Conservation (phyloP, 176 grass and related monocot genomes). For the Neostapfia colusana region DNA sequence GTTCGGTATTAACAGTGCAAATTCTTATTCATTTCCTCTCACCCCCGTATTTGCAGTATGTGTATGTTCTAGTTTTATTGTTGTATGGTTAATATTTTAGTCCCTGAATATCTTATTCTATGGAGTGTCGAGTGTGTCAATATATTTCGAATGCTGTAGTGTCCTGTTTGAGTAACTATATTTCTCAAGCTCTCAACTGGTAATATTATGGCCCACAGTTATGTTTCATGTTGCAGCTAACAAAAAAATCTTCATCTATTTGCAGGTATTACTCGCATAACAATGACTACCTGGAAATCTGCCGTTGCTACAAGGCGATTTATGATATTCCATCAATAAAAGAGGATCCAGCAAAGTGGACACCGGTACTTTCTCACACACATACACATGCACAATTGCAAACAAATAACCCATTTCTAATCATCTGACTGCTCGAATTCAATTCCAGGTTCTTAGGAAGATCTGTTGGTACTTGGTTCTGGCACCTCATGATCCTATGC, state of each 20-base stretch:
- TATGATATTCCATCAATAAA: conserved; percentile 94
- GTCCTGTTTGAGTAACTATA: conserved; percentile 2
- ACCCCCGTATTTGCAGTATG: not conserved
- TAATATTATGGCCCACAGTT: not conserved
- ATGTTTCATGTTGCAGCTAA: not conserved
- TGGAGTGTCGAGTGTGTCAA: not conserved
- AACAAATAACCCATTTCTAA: too few species aligned
- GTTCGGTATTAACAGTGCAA: not conserved
- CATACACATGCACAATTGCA: too few species aligned
- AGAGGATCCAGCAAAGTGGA: conserved; percentile 80
- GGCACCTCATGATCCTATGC: conserved; percentile 85
- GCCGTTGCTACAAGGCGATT: conserved; percentile 86
- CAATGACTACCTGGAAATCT: conserved; percentile 96
- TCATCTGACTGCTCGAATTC: conserved; percentile 15
- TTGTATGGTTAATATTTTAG: not conserved
- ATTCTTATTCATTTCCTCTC: not conserved
- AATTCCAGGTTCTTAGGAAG: conserved; percentile 82
- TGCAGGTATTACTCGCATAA: conserved; percentile 78
- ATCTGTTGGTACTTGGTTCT: conserved; percentile 94
- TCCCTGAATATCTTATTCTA: not conserved
- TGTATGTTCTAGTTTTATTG: not conserved
- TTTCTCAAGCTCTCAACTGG: not conserved
- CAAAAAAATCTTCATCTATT: not conserved
- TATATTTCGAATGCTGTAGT: not conserved
- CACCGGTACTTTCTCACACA: conserved; percentile 51